Evolutionary conservation across 345 rosid species (phyloP).

Genomic region (rapeseed (Brassica napus)): DNA sequence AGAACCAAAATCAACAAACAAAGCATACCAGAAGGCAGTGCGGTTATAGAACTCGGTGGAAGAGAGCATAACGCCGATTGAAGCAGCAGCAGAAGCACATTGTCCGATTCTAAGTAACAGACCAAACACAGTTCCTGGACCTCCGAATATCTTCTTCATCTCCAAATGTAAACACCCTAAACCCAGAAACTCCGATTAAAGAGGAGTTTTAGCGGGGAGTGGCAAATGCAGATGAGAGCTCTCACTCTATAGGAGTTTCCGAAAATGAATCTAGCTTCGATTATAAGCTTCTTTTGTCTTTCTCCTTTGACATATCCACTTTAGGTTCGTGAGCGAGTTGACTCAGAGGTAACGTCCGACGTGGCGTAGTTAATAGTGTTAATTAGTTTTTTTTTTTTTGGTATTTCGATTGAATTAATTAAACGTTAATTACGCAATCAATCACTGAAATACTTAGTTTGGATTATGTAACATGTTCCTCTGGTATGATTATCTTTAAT

Average conservation of each 20-base stretch:
- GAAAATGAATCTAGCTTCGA: constrained; percentile 27
- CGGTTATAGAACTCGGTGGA: constrained; percentile 57
- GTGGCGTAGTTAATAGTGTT: not conserved
- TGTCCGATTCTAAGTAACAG: constrained; percentile 69
- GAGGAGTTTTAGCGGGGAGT: constrained; percentile 5
- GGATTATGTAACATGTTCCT: not conserved
- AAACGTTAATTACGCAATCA: not conserved
- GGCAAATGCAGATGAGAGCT: constrained; percentile 10
- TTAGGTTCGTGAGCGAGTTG: not conserved
- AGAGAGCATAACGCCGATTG: constrained; percentile 77
- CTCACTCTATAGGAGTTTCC: constrained; percentile 9
- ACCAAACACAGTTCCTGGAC: constrained; percentile 85
- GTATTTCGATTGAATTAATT: not conserved
- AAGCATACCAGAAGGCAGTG: constrained; percentile 82
- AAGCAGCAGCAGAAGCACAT: constrained; percentile 75
- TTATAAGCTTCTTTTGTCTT: constrained; percentile 8
- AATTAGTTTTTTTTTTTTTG: not conserved
- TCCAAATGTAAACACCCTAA: constrained; percentile 7
- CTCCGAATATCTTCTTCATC: constrained; percentile 80
- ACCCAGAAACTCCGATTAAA: constrained; percentile 19
- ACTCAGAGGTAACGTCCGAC: constrained; percentile 16
- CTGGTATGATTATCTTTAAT: not conserved
- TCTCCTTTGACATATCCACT: constrained; percentile 18
- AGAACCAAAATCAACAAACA: not conserved
- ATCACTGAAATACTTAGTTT: not conserved